Base-by-base conservation (phyloP, 208 protist species). In the Leishmania amazonensis region DNA sequence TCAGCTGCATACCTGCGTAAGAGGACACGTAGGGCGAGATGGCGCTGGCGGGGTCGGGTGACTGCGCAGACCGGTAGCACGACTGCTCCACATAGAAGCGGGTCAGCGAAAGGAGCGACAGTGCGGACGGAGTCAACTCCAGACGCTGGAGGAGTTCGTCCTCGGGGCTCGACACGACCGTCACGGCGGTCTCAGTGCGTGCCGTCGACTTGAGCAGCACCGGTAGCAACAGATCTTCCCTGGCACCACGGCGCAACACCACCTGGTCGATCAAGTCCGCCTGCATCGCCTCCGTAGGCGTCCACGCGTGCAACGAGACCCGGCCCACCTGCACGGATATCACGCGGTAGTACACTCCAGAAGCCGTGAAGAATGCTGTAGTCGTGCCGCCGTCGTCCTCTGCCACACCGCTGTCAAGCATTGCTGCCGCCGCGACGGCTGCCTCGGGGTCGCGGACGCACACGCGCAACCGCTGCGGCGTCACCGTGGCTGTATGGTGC, bases 321-420 rank as follows among this genome's bases (percentile, higher is more conserved):
- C 83, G 88, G 17, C 76, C 84, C 71, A 96, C 81, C 31, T 81
- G 80, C 64, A 94, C 60, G 45, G 88, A 76, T 40, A 96, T 76
- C 64, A 94, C 93, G 58, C 80, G 83, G 58, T 92, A 90, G 79
- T 89, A 89, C 28, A 96, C 57, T 40, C 93, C 93, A 47, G 88
- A 87, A 47, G 74, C 77, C 24, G 51, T 60, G 81, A 93, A 93
- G 51, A 75, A 85, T 11, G 57, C 21, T 19, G 82, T 82, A 5
- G 86, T 45, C 11, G 60, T 76, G 54, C 76, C 78, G 7, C n/a
- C 42, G 13, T 80, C 74, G 28, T 80, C 81, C 45, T 88, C 88
- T 24, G 81, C 74, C 53, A n/a, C 62, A 68, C 62, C 31, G 35
- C 21, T n/a, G 0, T 9, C 57, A 19, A 38, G 19, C 24, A 31